A percentile compares a stretch with the other conserved stretches of the same genome.
These are phyloP conservation scores for Hyaloscypha variabilis DNA, from an alignment of 495 filamentous ascomycete genomes.

Conservation along the genomic window DNA sequence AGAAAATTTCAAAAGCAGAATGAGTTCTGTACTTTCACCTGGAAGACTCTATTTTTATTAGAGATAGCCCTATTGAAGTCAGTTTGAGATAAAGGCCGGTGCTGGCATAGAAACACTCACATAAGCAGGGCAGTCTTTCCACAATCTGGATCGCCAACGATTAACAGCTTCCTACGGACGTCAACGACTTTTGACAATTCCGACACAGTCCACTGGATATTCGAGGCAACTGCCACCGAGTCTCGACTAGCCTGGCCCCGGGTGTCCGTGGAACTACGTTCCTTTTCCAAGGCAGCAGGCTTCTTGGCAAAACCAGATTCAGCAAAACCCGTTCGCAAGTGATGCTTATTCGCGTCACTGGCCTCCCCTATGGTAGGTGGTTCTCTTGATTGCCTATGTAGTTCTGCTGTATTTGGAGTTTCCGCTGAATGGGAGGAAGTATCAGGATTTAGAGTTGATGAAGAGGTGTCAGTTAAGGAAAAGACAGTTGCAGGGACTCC, in stretches of 20 bases:
- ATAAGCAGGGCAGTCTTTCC: constrained; percentile 36
- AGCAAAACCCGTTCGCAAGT: not conserved
- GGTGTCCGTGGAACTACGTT: not conserved
- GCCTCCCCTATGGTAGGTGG: not conserved
- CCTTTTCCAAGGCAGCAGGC: not conserved
- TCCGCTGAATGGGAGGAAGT: too few species aligned
- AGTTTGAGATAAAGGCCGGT: not conserved
- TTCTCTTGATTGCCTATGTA: too few species aligned
- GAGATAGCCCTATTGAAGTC: constrained; percentile 1
- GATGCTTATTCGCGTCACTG: not conserved
- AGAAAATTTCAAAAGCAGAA: not conserved
- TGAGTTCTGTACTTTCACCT: not conserved
- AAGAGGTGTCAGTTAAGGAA: too few species aligned
- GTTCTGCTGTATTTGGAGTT: too few species aligned
- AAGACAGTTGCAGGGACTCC: too few species aligned
- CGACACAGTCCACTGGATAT: not conserved
- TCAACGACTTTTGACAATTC: not conserved
- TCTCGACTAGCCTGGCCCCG: not conserved
- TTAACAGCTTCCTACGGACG: constrained; percentile 10
- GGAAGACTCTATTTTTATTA: not conserved
- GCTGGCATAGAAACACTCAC: constrained; percentile 25
- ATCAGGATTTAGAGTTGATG: too few species aligned
- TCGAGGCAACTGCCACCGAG: constrained; percentile 4
- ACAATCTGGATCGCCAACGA: constrained; percentile 30
- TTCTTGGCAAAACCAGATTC: not conserved